Base-by-base conservation (phyloP, 345 rosid species). In the Geranium brycei region DNA sequence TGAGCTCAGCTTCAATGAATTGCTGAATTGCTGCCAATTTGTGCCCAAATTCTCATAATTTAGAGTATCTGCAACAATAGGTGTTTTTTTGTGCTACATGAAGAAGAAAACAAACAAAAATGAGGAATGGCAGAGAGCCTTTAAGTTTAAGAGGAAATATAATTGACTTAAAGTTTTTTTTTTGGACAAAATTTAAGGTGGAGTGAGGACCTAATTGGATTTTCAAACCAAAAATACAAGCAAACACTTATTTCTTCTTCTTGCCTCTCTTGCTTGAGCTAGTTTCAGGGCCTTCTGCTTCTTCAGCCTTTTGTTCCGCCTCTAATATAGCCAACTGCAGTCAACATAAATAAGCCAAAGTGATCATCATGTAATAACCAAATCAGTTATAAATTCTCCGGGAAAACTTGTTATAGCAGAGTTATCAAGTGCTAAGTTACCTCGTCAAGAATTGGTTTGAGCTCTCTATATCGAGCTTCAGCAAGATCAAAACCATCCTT, bases 401-500 rank as follows among this genome's bases (percentile, higher is more conserved):
- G 30, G 32, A n/a, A 47, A 62, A 56, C 17, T 2, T 14, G 19
- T 57, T 61, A 7, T 40, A 10, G 31, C 35, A 12, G 7, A 16
- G 51, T 64, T 64, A n/a, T 47, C 61, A 19, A 16, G 60, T 38
- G 40, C 66, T 64, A 15, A 64, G 40, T 72, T 61, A 92, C 96
- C 95, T 92, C 98, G 57, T 92, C 96, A 10, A 92, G 87, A 78
- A 92, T 73, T 31, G 96, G 96, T 76, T 92, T 87, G 56, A 92
- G 95, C 74, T 92, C 98, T 68, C 77, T 74, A 70, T 87, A 89
- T 51, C 95, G 85, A 71, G 82, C 79, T 66, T 89, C 87, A 18
- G 98, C 96, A 15, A 92, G 95, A 76, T 89, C 96, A 73, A 92
- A 92, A 41, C 96, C 98, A 76, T 92, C 98, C 73, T 82, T 92